These are phyloP conservation scores for Harringtonia lauricola DNA, from an alignment of 2,329 filamentous ascomycete species.

Conservation along the genomic window DNA sequence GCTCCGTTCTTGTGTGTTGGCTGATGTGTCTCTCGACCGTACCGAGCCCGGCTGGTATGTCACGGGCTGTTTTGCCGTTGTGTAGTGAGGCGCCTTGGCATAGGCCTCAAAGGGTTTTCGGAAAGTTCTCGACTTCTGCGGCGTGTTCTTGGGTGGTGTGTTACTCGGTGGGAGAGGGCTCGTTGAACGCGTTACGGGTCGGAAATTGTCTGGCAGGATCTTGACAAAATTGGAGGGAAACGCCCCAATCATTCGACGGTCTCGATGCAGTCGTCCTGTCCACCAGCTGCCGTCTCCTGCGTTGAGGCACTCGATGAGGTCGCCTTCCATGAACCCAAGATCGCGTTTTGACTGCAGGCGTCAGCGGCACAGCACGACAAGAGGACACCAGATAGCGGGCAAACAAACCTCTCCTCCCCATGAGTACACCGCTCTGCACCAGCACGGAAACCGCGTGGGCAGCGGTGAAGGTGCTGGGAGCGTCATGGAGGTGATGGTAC, in stretches of 20 bases:
- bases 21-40: constrained; percentile 28
- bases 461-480: constrained; percentile 32
- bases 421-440: constrained; percentile 84
- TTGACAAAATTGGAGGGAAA: constrained; percentile 98
- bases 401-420: constrained; percentile 71
- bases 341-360: constrained; percentile 67
- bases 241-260: constrained; percentile 79
- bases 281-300: constrained; percentile 98
- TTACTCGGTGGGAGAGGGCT: constrained; percentile 48
- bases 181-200: constrained; percentile 55
- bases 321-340: constrained; percentile 92
- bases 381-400: neutral
- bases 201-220: constrained; percentile 74
- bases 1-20: constrained; percentile 15
- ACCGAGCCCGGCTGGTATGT: constrained; percentile 36
- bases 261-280: constrained; percentile 84
- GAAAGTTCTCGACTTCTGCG: constrained; percentile 51
- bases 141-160: constrained; percentile 40
- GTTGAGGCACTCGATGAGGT: constrained; percentile 95
- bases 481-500: constrained; percentile 1
- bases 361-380: constrained; percentile 11
- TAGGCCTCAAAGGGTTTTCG: constrained; percentile 59
- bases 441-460: constrained; percentile 76
- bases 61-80: constrained; percentile 49
- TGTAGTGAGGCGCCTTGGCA: constrained; percentile 54